Evolutionary conservation across 805 yeast genomes (phyloP).

Genomic region (Saturnispora ahearnii): DNA sequence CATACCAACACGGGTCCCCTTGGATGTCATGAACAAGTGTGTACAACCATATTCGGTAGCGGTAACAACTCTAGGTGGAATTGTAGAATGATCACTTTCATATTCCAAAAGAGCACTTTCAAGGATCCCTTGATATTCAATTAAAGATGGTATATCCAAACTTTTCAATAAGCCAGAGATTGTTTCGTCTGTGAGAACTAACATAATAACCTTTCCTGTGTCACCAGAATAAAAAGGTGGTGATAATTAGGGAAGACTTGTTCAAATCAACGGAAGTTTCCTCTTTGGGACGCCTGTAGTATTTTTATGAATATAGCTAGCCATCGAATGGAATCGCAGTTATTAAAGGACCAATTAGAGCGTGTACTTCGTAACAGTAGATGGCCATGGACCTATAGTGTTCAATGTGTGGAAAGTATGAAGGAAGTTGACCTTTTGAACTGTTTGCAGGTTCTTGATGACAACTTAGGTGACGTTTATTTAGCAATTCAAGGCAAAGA

Average conservation of each 20-base stretch:
- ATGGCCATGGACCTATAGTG: background rate
- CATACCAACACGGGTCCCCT: constrained; percentile 46
- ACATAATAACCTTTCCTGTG: constrained; percentile 19
- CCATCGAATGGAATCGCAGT: background rate
- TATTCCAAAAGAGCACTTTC: constrained; percentile 33
- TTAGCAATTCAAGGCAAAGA: constrained; percentile 25
- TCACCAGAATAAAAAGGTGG: background rate
- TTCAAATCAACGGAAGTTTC: background rate
- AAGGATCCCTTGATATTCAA: constrained; percentile 31
- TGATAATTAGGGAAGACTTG: background rate
- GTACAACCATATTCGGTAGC: constrained; percentile 32
- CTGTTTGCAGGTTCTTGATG: constrained; percentile 20
- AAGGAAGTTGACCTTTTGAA: background rate
- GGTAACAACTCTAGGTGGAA: constrained; percentile 48
- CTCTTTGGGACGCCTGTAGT: background rate
- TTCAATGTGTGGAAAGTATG: background rate
- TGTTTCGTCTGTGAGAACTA: constrained; percentile 27
- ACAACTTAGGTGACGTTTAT: constrained; percentile 22
- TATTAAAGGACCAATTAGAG: background rate
- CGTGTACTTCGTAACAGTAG: background rate
- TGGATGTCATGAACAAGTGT: constrained; percentile 62
- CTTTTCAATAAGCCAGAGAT: constrained; percentile 23
- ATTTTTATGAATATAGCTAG: background rate
- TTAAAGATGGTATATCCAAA: constrained; percentile 23
- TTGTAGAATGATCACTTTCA: constrained; percentile 33